phyloP scores from a whole-genome alignment of 768 basidiomycete genomes.

The Lepiota venenata region DNA sequence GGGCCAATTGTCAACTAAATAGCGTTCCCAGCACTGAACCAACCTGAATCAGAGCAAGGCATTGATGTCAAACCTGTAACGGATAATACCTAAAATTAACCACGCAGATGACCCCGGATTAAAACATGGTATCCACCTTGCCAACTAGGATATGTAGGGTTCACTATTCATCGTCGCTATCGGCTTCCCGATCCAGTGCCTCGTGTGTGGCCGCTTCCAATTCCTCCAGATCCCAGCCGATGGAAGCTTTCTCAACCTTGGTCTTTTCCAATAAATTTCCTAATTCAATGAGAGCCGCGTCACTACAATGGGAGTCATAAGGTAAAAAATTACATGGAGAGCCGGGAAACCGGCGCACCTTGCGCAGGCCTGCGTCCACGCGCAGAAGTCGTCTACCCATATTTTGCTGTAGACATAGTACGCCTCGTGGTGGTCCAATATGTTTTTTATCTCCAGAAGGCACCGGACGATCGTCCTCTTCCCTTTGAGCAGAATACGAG shows the following conservation, averaged over 20 bases:
- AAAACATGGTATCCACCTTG: neutral
- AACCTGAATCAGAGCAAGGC: neutral
- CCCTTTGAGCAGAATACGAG: conserved; percentile 52
- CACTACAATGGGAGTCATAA: conserved; percentile 36
- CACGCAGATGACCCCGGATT: neutral
- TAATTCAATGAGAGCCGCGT: conserved; percentile 47
- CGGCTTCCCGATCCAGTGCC: conserved; percentile 36
- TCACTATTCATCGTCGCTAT: conserved; percentile 67
- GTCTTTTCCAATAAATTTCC: conserved; percentile 37
- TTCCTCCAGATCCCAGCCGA: conserved; percentile 71
- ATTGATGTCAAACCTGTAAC: neutral
- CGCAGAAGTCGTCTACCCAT: conserved; percentile 83
- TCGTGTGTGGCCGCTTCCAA: conserved; percentile 56
- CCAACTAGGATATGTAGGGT: neutral
- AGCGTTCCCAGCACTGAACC: neutral
- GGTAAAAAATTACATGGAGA: neutral
- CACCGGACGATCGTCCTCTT: conserved; percentile 60
- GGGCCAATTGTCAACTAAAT: too few relatives aligned
- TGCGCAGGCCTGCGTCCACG: conserved; percentile 73
- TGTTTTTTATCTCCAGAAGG: conserved; percentile 67
- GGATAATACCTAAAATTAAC: too few relatives aligned
- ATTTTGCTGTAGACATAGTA: conserved; percentile 89
- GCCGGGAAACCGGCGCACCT: conserved; percentile 42
- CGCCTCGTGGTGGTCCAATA: conserved; percentile 79
- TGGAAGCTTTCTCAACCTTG: conserved; percentile 45